phyloP scores from a whole-genome alignment of 768 basidiomycete species.

The Panaeolus papilionaceus region DNA sequence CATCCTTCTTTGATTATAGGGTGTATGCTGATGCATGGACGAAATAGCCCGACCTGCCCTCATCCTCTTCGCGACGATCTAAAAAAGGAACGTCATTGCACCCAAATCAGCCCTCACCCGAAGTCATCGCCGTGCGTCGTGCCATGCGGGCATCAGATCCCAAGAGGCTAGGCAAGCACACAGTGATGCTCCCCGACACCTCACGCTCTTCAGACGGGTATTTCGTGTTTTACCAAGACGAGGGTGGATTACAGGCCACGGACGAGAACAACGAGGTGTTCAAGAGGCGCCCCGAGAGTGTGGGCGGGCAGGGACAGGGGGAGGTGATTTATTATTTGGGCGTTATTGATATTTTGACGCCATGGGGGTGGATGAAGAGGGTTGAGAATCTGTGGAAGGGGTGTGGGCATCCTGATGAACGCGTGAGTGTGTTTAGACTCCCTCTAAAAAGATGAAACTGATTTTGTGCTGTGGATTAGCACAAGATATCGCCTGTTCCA shows the following conservation, averaged over 20 bases:
- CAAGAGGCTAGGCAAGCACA: conserved; percentile 60
- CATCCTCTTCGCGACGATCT: conserved; percentile 56
- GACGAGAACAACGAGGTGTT: conserved; percentile 79
- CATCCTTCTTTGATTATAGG: too few relatives aligned
- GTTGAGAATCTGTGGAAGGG: conserved; percentile 95
- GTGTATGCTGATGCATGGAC: not conserved
- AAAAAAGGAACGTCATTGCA: conserved; percentile 41
- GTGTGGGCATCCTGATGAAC: conserved; percentile 66
- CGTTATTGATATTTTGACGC: conserved; percentile 96
- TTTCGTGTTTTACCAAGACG: conserved; percentile 96
- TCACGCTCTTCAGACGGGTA: conserved; percentile 54
- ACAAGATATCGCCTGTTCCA: conserved; percentile 93
- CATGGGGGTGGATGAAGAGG: conserved; percentile 79
- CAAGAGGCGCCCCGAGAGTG: conserved; percentile 16
- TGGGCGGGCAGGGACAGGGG: not conserved
- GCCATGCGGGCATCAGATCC: conserved; percentile 87
- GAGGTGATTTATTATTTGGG: conserved; percentile 93
- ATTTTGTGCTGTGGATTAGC: conserved; percentile 50
- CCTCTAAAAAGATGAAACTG: conserved; percentile 18
- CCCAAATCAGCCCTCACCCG: conserved; percentile 64
- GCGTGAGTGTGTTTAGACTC: conserved; percentile 62
- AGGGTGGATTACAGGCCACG: conserved; percentile 91
- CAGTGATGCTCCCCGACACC: conserved; percentile 63
- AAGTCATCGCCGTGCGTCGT: conserved; percentile 84
- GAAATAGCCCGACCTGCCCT: conserved; percentile 71